A percentile compares a stretch with the other conserved stretches of the same genome.
Evolutionary conservation across 768 basidiomycete genomes (phyloP).

Genomic region (Suillus tomentosus): DNA sequence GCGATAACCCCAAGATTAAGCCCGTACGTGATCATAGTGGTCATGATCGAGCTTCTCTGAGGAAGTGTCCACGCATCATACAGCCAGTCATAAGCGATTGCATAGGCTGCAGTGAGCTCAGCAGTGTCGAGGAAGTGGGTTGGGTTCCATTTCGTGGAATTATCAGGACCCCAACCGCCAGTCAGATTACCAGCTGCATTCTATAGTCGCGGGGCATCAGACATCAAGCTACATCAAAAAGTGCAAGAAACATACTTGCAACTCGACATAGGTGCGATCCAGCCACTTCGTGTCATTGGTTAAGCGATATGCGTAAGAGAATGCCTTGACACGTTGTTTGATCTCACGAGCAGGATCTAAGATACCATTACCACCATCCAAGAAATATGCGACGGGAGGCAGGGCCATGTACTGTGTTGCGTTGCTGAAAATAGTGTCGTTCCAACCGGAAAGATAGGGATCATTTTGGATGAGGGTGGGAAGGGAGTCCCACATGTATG

Average conservation of each 20-base stretch:
- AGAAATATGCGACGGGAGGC: conserved; percentile 66
- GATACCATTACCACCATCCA: conserved; percentile 88
- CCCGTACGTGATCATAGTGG: conserved; percentile 77
- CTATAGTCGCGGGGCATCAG: conserved; percentile 34
- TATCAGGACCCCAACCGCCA: conserved; percentile 61
- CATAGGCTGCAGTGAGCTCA: conserved; percentile 89
- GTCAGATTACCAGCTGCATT: conserved; percentile 77
- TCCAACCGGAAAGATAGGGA: conserved; percentile 88
- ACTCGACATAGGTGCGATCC: conserved; percentile 81
- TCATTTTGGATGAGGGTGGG: conserved; percentile 76
- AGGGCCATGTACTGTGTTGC: conserved; percentile 71
- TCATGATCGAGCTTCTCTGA: conserved; percentile 69
- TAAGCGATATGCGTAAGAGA: conserved; percentile 87
- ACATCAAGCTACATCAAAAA: not conserved
- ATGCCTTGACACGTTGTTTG: conserved; percentile 91
- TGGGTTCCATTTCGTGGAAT: conserved; percentile 79
- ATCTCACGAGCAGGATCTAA: conserved; percentile 88
- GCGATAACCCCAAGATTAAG: conserved; percentile 64
- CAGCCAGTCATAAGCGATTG: conserved; percentile 95
- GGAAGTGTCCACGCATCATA: conserved; percentile 79
- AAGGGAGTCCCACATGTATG: conserved; percentile 89
- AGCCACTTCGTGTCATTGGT: conserved; percentile 92
- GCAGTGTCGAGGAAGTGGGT: conserved; percentile 90
- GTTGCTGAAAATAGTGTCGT: conserved; percentile 86
- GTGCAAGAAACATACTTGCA: conserved; percentile 60